Evolutionary conservation across 1,139 yeast genomes (phyloP).

Genomic region (Suhomyces anneliseae): DNA sequence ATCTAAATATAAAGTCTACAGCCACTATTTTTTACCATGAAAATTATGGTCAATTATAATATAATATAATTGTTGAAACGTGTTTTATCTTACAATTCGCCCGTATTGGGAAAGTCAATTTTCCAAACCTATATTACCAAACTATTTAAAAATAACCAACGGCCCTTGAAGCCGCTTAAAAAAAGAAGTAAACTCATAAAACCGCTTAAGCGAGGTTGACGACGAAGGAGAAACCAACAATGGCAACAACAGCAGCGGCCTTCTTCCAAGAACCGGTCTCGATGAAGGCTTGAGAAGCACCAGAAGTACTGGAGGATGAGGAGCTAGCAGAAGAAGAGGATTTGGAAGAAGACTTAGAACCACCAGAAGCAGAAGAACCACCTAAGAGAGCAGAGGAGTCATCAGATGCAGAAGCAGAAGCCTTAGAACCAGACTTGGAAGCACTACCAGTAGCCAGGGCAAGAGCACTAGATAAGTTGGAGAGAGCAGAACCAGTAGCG

Average conservation of each 20-base stretch:
- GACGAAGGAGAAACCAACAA: constrained; percentile 40
- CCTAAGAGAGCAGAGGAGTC: too few species aligned
- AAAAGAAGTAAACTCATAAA: constrained; percentile 6
- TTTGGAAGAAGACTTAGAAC: constrained; percentile 5
- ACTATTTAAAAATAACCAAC: neutral
- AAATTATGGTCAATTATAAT: neutral
- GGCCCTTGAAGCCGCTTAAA: neutral
- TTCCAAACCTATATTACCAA: neutral
- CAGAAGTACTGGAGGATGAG: constrained; percentile 15
- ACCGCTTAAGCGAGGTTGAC: constrained; percentile 31
- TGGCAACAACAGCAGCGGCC: constrained; percentile 37
- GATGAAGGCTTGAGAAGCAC: constrained; percentile 13
- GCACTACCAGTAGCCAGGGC: neutral
- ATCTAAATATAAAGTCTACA: too few species aligned
- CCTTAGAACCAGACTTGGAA: neutral
- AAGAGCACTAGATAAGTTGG: neutral
- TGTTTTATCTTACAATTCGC: too few species aligned
- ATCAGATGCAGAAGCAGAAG: too few species aligned
- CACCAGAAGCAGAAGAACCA: constrained; percentile 1
- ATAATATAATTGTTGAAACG: too few species aligned
- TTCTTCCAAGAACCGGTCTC: constrained; percentile 41
- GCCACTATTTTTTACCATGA: too few species aligned
- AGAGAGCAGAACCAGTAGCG: neutral
- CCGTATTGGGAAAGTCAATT: neutral
- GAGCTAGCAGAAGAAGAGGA: constrained; percentile 12